phyloP scores from a whole-genome alignment of 805 yeast genomes.

The Scheffersomyces ergatensis region DNA sequence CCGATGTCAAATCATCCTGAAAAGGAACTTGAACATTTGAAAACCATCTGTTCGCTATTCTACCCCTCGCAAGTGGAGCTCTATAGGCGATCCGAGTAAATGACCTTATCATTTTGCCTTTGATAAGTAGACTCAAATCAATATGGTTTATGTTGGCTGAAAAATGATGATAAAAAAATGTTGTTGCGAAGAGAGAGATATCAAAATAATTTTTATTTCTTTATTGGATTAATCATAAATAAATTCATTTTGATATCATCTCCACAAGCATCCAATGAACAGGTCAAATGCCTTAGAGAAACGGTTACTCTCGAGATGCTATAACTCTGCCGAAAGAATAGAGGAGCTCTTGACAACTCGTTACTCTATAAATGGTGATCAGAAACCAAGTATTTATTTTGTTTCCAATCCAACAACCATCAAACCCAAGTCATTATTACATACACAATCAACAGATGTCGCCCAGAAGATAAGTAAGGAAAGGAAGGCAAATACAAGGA shows the following conservation, averaged over 20 bases:
- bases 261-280: slow-evolving; percentile 19
- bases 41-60: slow-evolving; percentile 5
- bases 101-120: too few relatives aligned
- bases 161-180: neutral
- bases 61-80: too few relatives aligned
- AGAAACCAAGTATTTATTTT: slow-evolving; percentile 44
- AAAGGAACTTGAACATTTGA: slow-evolving; percentile 31
- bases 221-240: too few relatives aligned
- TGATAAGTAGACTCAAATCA: too few relatives aligned
- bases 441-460: slow-evolving; percentile 5
- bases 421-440: slow-evolving; percentile 16
- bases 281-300: slow-evolving; percentile 44
- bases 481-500: slow-evolving; percentile 30
- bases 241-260: too few relatives aligned
- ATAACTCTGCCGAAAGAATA: slow-evolving; percentile 33
- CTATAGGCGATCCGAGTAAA: too few relatives aligned
- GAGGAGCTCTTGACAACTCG: slow-evolving; percentile 41
- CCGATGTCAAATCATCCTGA: slow-evolving; percentile 34
- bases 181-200: neutral
- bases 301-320: slow-evolving; percentile 45
- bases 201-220: neutral
- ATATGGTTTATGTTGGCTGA: neutral
- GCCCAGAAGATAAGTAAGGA: slow-evolving; percentile 16
- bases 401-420: too few relatives aligned
- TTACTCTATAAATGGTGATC: slow-evolving; percentile 45